phyloP scores from a whole-genome alignment of 495 filamentous ascomycete genomes.

The Penicillium diatomitis region DNA sequence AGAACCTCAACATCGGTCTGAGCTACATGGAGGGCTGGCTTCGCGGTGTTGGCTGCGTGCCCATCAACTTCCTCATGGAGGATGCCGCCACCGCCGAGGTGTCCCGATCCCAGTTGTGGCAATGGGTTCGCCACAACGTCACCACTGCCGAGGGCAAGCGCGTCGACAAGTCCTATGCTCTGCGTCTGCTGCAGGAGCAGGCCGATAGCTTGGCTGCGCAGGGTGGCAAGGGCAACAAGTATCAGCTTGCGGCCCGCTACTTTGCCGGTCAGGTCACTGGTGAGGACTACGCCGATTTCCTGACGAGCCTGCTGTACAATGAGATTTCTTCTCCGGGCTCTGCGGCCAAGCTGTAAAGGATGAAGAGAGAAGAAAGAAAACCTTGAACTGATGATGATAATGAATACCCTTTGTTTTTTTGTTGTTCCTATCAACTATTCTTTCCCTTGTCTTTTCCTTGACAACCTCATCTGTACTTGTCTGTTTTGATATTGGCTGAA shows the following conservation, averaged over 20 bases:
- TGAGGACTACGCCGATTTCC: conserved; percentile 94
- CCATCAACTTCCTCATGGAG: conserved; percentile 99
- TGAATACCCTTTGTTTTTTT: conserved; percentile 20
- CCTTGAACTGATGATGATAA: conserved; percentile 12
- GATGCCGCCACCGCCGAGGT: conserved; percentile 98
- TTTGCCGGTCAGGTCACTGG: conserved; percentile 90
- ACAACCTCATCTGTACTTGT: too few species aligned
- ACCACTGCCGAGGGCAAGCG: conserved; percentile 82
- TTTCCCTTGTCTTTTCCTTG: background rate
- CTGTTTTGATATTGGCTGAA: too few species aligned
- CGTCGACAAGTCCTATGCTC: conserved; percentile 83
- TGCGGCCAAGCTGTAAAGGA: conserved; percentile 68
- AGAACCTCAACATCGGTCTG: conserved; percentile 95
- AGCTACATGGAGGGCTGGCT: conserved; percentile 99
- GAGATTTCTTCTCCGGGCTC: conserved; percentile 85
- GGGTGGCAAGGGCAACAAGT: conserved; percentile 87
- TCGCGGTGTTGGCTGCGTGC: conserved; percentile 87
- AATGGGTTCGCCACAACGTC: conserved; percentile 85
- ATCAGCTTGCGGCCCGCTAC: conserved; percentile 80
- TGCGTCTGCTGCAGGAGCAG: conserved; percentile 81
- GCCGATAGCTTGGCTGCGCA: conserved; percentile 64
- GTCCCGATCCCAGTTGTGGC: conserved; percentile 86
- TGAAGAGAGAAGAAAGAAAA: background rate
- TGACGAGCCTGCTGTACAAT: conserved; percentile 90
- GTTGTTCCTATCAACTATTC: background rate